phyloP scores from a whole-genome alignment of 2,329 filamentous ascomycete genomes.

The Diaporthe velutina region DNA sequence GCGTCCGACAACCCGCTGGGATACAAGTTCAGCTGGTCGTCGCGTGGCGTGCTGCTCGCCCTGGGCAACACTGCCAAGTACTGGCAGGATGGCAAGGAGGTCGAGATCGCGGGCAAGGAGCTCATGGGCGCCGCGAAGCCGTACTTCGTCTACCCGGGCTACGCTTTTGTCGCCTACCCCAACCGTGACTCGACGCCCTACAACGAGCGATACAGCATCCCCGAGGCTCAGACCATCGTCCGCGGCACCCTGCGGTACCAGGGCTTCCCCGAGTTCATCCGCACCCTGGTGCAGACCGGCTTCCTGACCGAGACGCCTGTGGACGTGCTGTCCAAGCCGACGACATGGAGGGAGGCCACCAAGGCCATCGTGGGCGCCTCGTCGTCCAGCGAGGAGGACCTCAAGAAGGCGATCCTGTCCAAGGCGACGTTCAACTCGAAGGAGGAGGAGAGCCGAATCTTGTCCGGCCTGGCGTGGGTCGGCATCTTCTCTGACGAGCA shows the following conservation, averaged over 20 bases:
- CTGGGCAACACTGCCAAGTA: conserved; percentile 87
- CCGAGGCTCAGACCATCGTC: conserved; percentile 89
- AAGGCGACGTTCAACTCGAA: conserved; percentile 78
- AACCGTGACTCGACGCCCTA: conserved; percentile 91
- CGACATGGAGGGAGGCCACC: conserved; percentile 88
- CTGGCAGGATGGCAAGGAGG: conserved; percentile 83
- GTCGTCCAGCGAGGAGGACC: conserved; percentile 75
- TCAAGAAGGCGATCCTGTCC: conserved; percentile 78
- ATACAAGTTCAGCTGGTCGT: conserved; percentile 87
- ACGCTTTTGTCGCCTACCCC: conserved; percentile 90
- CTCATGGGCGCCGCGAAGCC: conserved; percentile 91
- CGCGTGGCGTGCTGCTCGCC: conserved; percentile 88
- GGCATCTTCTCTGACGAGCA: conserved; percentile 76
- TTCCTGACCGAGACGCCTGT: conserved; percentile 82
- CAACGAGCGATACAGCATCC: conserved; percentile 90
- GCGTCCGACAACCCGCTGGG: conserved; percentile 89
- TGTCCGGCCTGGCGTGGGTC: conserved; percentile 79
- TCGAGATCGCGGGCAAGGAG: conserved; percentile 74
- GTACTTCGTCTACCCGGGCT: conserved; percentile 91
- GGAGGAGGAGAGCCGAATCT: conserved; percentile 77
- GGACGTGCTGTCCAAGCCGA: conserved; percentile 74
- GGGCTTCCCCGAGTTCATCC: conserved; percentile 93
- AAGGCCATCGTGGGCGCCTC: conserved; percentile 79
- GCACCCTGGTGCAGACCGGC: conserved; percentile 87
- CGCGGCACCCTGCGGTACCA: conserved; percentile 85